Conservation (phyloP, 805 yeast genomes). For the Candida michaelii region DNA sequence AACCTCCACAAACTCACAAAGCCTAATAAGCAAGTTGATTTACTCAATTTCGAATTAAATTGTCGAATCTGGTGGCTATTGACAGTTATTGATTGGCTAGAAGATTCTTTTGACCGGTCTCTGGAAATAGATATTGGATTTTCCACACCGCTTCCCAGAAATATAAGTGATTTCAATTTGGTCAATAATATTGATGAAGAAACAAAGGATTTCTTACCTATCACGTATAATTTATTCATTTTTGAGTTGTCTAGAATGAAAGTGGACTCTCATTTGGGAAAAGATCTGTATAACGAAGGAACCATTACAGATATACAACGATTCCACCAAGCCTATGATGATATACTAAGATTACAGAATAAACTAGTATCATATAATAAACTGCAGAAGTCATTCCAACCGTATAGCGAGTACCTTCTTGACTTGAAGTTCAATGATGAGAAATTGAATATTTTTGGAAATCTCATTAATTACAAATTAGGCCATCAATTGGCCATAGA, state of each 20-base stretch:
- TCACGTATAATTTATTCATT: slow-evolving; percentile 15
- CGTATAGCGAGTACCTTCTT: slow-evolving; percentile 3
- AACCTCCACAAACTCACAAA: slow-evolving; percentile 19
- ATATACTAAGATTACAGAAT: not conserved
- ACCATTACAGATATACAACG: too few relatives aligned
- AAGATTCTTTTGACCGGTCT: slow-evolving; percentile 21
- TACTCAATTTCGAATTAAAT: slow-evolving; percentile 15
- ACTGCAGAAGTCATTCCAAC: not conserved
- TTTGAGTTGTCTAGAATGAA: slow-evolving; percentile 23
- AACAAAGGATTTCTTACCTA: slow-evolving; percentile 23
- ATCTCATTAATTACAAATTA: slow-evolving; percentile 1
- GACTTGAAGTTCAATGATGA: slow-evolving; percentile 8
- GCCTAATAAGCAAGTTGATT: slow-evolving; percentile 8
- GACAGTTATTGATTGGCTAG: slow-evolving; percentile 32
- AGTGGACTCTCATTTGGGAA: slow-evolving; percentile 12
- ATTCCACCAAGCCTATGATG: slow-evolving; percentile 1
- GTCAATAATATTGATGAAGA: slow-evolving; percentile 11
- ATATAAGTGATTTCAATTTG: slow-evolving; percentile 14
- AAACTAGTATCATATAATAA: not conserved
- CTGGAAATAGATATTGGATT: slow-evolving; percentile 20
- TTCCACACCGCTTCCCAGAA: slow-evolving; percentile 23
- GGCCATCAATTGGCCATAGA: not conserved
- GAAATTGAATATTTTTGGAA: not conserved
- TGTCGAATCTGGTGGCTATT: slow-evolving; percentile 29
- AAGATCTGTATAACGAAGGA: too few relatives aligned